Percentiles rank a stretch among this genome's conserved stretches.
These are phyloP conservation scores for Phalaenopsis aphrodite DNA, from an alignment of 106 monocot genomes.

Conservation along the genomic window DNA sequence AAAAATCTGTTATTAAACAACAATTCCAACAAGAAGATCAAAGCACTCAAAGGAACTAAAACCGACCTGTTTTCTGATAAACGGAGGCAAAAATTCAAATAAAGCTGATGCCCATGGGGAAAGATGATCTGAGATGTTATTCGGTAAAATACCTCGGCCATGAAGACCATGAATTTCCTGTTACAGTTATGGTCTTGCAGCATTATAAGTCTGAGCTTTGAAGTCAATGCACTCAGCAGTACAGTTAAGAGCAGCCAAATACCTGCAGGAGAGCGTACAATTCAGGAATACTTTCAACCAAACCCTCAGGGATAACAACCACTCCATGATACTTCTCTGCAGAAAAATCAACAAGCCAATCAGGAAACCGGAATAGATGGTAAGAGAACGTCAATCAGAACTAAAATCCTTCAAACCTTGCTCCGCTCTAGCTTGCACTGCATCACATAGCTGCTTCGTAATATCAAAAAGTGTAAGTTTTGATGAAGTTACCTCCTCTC, in stretches of 20 bases:
- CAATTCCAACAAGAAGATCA: background rate
- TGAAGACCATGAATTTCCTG: conserved; percentile 94
- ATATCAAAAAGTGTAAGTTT: conserved; percentile 54
- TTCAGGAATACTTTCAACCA: conserved; percentile 78
- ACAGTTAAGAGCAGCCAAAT: background rate
- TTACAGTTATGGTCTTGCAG: background rate
- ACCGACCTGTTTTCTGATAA: conserved; percentile 73
- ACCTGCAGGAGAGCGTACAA: conserved; percentile 82
- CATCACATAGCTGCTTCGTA: conserved; percentile 46
- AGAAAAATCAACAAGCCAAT: background rate
- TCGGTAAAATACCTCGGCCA: conserved; percentile 46
- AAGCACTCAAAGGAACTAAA: background rate
- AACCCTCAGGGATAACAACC: conserved; percentile 70
- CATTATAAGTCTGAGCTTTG: background rate
- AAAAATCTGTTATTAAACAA: background rate
- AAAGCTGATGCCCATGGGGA: conserved; percentile 97
- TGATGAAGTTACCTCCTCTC: conserved; percentile 52
- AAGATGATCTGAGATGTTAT: conserved; percentile 60
- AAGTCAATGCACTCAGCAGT: background rate
- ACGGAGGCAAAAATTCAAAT: conserved; percentile 86
- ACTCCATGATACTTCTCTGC: conserved; percentile 76
- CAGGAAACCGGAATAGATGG: background rate
- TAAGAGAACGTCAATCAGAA: background rate
- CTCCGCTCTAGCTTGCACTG: conserved; percentile 47
- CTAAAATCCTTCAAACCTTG: conserved; percentile 17